phyloP scores from a whole-genome alignment of 2,329 filamentous ascomycete genomes.

The Cercospora sp. region DNA sequence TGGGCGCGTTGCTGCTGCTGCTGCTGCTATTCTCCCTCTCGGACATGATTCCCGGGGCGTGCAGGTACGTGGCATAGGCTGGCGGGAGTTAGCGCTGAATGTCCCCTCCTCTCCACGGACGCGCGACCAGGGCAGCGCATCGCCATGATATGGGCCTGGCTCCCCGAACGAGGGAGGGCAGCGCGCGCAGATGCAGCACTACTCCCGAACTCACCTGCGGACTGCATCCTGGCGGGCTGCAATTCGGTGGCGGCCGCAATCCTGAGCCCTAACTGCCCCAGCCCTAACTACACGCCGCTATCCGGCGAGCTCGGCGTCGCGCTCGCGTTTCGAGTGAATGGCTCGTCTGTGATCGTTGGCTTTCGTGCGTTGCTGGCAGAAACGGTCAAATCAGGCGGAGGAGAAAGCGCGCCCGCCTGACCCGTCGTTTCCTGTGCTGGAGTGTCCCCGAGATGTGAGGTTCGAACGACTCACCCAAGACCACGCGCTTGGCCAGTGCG shows the following conservation, averaged over 20 bases:
- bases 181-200: neutral
- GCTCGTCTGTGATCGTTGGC: neutral
- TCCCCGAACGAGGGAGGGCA: neutral
- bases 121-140: neutral
- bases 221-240: neutral
- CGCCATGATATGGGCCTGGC: neutral
- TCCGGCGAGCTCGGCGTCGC: neutral
- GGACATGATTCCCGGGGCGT: constrained; percentile 17
- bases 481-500: neutral
- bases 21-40: neutral
- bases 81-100: constrained; percentile 13
- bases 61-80: constrained; percentile 13
- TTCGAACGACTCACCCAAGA: neutral
- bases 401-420: neutral
- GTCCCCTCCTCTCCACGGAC: neutral
- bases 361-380: neutral
- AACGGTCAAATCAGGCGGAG: neutral
- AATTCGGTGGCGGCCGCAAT: neutral
- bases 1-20: neutral
- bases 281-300: neutral
- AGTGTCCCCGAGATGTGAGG: neutral
- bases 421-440: neutral
- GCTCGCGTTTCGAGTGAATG: neutral
- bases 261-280: neutral
- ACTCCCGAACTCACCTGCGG: neutral